Conservation (phyloP, 306 rosid species). For the Styphnolobium japonicum region DNA sequence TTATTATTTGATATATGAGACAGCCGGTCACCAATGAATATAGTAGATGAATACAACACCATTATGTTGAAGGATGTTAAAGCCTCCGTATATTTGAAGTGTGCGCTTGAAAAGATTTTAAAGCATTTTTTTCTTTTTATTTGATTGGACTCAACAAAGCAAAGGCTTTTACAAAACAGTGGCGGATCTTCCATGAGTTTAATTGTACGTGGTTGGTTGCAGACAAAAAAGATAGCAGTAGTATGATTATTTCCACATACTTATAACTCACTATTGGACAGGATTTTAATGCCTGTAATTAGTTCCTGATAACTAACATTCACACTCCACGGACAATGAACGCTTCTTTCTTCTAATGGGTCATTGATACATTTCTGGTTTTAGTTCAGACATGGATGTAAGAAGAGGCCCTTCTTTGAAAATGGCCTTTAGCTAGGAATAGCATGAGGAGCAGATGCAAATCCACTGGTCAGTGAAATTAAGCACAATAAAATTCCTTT, state of each 20-base stretch:
- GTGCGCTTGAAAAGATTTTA: not conserved
- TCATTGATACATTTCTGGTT: not conserved
- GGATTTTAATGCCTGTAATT: not conserved
- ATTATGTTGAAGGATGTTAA: no score
- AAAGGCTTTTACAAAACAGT: not conserved
- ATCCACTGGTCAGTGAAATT: not conserved
- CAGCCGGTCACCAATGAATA: no score
- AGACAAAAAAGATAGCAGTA: not conserved
- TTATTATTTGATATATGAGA: no score
- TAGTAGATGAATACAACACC: no score
- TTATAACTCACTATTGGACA: not conserved
- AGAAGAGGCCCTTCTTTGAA: not conserved
- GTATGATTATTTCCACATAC: not conserved
- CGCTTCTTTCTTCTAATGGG: not conserved
- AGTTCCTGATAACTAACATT: not conserved
- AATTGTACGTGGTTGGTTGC: not conserved
- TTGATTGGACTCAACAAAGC: not conserved
- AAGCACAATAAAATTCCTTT: not conserved
- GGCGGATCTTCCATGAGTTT: not conserved
- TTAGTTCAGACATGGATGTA: not conserved
- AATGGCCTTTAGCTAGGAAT: not conserved
- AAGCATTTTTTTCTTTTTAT: not conserved
- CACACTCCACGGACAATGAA: not conserved
- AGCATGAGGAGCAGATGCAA: not conserved
- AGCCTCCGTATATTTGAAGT: not conserved